Base-by-base conservation (phyloP, 805 yeast species). In the Schwanniomyces yamadae region DNA sequence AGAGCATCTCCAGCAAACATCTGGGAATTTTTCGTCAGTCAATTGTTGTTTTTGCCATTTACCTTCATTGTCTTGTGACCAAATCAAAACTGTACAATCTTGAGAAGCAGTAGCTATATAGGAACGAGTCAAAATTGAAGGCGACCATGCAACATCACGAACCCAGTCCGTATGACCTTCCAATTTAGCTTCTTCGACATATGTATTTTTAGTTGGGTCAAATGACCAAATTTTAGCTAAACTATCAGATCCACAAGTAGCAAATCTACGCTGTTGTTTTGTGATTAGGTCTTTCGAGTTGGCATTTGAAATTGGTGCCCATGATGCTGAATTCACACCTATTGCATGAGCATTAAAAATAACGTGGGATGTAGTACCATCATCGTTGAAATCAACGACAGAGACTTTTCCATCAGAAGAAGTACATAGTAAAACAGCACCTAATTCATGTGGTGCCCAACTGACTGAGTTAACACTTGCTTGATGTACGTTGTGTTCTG, bases 131-230 rank as follows among this genome's bases (percentile, higher is more conserved):
- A 93, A 74, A 31, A 87, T 80, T 2, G 95, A 81, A 31, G 98
- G 96, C 14, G 96, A 88, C 99, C 99, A 93, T 4, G 95, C 88
- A 42, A 91, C 97, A 59, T 93, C 99, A 63, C 99, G 82, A 22
- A 93, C 97, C 99, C 99, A 93, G 62, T 93, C 99, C 12, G 86
- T 73, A 62, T 93, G 99, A 26, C 97, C 99, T 45, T 80, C 82
- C 36, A 93, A 74, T 18, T 78, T 75, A 28, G 81, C 82, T 60
- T 91, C 96, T 51, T 82, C 74, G 17, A 73, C 73, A 57, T 85
- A 88, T 18, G 75, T 75, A 47, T 73, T 75, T 31, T 53, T 50
- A 5, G 73, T 62, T 8, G 77, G 63, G 43, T 82, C 83, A 50
- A 66, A 80, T 51, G 72, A 76, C 99, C 99, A 93, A 52, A 93